These are phyloP conservation scores for Daldinia sp. DNA, from an alignment of 2,329 filamentous ascomycete genomes.

Conservation along the genomic window DNA sequence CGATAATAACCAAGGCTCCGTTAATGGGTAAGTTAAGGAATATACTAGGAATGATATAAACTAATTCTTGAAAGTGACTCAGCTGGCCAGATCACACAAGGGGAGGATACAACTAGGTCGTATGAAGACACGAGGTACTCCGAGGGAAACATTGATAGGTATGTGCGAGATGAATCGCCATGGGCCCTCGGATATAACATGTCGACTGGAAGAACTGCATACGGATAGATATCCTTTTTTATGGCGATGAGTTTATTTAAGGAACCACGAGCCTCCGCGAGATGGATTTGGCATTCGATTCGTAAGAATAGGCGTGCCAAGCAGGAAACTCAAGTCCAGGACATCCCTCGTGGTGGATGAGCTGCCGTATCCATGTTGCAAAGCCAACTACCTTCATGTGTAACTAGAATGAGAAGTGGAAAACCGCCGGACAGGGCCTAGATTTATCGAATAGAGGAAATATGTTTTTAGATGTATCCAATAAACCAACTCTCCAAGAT, in stretches of 20 bases:
- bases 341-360: neutral
- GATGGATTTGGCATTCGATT: no score
- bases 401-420: neutral
- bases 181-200: neutral
- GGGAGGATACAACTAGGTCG: neutral
- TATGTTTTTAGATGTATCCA: neutral
- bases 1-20: conserved; percentile 8
- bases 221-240: neutral
- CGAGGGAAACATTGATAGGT: neutral
- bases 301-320: neutral
- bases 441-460: neutral
- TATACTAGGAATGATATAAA: neutral
- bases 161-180: neutral
- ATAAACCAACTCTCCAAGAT: neutral
- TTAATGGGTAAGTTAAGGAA: conserved; percentile 6
- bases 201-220: neutral
- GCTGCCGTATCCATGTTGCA: neutral
- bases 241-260: neutral
- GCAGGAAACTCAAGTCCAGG: neutral
- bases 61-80: conserved; percentile 14
- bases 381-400: neutral
- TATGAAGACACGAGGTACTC: neutral
- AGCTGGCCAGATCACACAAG: neutral
- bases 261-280: neutral
- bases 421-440: neutral